Base-by-base conservation (phyloP, 1,139 yeast genomes). In the Hyphopichia khmerensis region DNA sequence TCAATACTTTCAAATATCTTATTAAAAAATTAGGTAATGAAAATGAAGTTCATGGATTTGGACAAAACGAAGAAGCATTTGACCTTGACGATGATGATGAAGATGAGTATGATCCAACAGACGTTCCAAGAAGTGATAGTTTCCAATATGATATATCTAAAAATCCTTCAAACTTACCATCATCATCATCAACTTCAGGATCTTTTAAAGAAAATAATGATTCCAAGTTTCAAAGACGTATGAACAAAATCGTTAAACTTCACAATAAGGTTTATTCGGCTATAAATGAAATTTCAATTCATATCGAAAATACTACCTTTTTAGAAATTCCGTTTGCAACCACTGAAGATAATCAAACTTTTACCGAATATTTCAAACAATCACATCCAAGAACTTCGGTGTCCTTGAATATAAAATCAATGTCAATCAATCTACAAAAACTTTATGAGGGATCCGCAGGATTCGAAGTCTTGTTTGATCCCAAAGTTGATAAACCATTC, bases 401-500 rank as follows among this genome's bases (percentile, higher is more conserved):
- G 36, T 68, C 60, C 32, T 48, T 59, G 36, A 49, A 48, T 17
- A 60, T 61, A 42, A 72, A 65, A 48, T 69, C 67, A 2, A 53
- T 55, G 7, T 62, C 69, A 2, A 51, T 70, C 33, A 69, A 67
- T 48, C 49, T 66, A 17, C 55, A 64, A 15, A 62, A 68, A 42
- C 46, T 77, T 23, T 50, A 57, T 19, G 51, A 59, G 11, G 61
- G 59, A 35, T 65, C 77, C 10, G 81, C 89, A 1, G 91, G 90
- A 0, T 84, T 72, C 55, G 84, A 82, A 43, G 67, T 82, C 3
- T 55, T 74, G 15, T 84, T 79, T 53, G 67, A 70, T 31, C 68
- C 75, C 10, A 56, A 48, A 6, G 40, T 60, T 2, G 89, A 84
- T 48, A 59, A 59, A 14, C 90, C 90, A 1, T 59, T 79, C 36